Percentiles rank a stretch among this genome's conserved stretches.
These are phyloP conservation scores for Microthlaspi erraticum DNA, from an alignment of 345 rosid genomes.

Conservation along the genomic window DNA sequence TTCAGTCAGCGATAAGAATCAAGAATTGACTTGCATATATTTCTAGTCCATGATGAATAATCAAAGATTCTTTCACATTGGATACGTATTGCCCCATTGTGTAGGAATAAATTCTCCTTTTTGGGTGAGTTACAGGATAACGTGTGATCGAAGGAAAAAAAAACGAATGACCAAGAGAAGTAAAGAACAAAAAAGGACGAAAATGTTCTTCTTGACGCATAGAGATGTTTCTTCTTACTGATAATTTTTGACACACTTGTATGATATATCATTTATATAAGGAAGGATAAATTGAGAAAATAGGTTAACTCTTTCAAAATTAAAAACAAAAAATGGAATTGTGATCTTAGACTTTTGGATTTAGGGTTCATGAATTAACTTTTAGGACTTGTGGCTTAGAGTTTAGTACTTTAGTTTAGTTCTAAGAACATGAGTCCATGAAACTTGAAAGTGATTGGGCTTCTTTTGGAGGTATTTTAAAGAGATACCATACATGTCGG, in stretches of 20 bases:
- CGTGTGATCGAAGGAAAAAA: not conserved
- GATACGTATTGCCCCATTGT: not conserved
- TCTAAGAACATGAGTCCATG: too few relatives aligned
- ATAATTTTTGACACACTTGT: too few relatives aligned
- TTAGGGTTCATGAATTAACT: too few relatives aligned
- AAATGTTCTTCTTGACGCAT: too few relatives aligned
- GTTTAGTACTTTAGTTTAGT: too few relatives aligned
- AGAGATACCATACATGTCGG: not conserved
- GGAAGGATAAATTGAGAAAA: too few relatives aligned
- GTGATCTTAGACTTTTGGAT: too few relatives aligned
- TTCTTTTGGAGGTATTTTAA: not conserved
- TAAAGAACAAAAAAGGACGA: not conserved
- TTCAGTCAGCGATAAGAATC: not conserved
- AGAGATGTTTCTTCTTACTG: too few relatives aligned
- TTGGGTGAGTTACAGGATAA: not conserved
- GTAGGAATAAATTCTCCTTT: not conserved
- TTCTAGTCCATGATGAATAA: conserved; percentile 12
- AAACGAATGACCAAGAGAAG: not conserved
- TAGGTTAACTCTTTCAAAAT: too few relatives aligned
- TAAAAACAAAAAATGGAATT: too few relatives aligned
- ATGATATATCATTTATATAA: too few relatives aligned
- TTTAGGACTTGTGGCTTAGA: too few relatives aligned
- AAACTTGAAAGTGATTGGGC: not conserved
- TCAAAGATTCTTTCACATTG: conserved; percentile 25
- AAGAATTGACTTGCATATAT: not conserved